Percentiles rank a stretch among this genome's conserved stretches.
These are phyloP conservation scores for Pyronema omphalodes DNA, from an alignment of 495 filamentous ascomycete species.

Conservation along the genomic window DNA sequence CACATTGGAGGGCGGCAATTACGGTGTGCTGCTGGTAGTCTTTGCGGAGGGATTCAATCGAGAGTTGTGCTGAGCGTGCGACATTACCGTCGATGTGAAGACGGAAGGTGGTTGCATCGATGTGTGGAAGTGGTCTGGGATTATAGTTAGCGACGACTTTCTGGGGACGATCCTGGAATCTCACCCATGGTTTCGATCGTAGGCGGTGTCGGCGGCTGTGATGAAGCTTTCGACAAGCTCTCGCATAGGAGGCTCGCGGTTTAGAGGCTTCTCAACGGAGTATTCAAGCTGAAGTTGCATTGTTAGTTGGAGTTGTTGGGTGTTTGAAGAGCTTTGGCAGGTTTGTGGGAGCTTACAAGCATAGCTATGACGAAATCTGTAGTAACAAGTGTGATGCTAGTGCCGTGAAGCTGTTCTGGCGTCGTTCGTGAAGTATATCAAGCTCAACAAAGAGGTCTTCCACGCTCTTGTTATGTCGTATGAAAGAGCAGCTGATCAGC, in stretches of 20 bases:
- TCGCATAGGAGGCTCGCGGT: conserved; percentile 19
- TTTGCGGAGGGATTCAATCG: conserved; percentile 24
- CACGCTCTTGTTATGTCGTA: too few relatives aligned
- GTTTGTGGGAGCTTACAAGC: too few relatives aligned
- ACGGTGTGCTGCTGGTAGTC: conserved; percentile 37
- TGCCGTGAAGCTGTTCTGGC: too few relatives aligned
- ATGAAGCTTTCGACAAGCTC: conserved; percentile 21
- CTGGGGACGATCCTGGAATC: background rate
- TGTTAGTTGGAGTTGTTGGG: too few relatives aligned
- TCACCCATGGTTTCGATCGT: conserved; percentile 25
- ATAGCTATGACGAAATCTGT: too few relatives aligned
- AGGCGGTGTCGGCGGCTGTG: conserved; percentile 16
- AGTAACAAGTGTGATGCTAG: too few relatives aligned
- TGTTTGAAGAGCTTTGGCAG: too few relatives aligned
- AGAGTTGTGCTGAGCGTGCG: conserved; percentile 9
- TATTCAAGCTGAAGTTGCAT: conserved; percentile 16
- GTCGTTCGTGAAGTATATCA: too few relatives aligned
- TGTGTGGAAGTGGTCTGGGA: conserved; percentile 21
- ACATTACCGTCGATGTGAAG: conserved; percentile 20
- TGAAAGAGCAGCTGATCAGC: too few relatives aligned
- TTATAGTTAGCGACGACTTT: background rate
- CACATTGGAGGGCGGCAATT: conserved; percentile 38
- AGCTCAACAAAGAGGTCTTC: too few relatives aligned
- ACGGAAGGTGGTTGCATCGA: conserved; percentile 14
- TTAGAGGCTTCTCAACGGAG: conserved; percentile 22